Conservation (phyloP, 2,329 filamentous ascomycete species). For the Apiospora malaysiana region DNA sequence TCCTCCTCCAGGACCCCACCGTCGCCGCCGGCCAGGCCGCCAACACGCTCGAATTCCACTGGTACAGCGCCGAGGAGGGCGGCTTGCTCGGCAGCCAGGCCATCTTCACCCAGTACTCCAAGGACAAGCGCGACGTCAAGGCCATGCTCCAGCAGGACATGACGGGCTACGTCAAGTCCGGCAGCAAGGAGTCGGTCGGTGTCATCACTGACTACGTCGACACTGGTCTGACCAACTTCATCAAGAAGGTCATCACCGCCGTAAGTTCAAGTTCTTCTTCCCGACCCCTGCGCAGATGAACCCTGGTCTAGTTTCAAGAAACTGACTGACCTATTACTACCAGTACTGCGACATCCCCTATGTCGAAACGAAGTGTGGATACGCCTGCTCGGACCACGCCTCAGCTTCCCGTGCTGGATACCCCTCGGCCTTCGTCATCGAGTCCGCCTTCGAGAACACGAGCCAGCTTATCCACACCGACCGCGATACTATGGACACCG, state of each 20-base stretch:
- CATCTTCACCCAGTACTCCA: constrained; percentile 46
- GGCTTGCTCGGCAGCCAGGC: constrained; percentile 76
- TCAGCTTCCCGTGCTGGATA: constrained; percentile 71
- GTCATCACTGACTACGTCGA: constrained; percentile 49
- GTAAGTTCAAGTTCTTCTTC: constrained; percentile 27
- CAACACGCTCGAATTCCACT: constrained; percentile 86
- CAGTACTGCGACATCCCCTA: constrained; percentile 47
- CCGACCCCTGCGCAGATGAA: no score
- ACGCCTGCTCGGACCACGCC: constrained; percentile 71
- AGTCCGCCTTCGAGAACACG: constrained; percentile 62
- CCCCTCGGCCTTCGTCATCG: constrained; percentile 68
- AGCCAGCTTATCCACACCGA: constrained; percentile 78
- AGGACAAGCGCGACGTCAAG: constrained; percentile 41
- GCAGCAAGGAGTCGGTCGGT: constrained; percentile 40
- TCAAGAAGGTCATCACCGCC: constrained; percentile 43
- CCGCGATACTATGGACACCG: constrained; percentile 71
- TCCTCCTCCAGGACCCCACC: constrained; percentile 68
- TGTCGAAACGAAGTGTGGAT: constrained; percentile 57
- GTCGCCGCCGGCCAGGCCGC: constrained; percentile 66
- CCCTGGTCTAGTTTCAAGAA: no score
- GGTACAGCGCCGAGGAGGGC: constrained; percentile 84
- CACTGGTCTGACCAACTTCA: constrained; percentile 42
- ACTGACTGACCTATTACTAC: background rate
- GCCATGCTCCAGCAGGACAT: constrained; percentile 53
- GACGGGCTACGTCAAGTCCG: constrained; percentile 46